These are phyloP conservation scores for Penicillium coprophilum DNA, from an alignment of 495 filamentous ascomycete species.

Conservation along the genomic window DNA sequence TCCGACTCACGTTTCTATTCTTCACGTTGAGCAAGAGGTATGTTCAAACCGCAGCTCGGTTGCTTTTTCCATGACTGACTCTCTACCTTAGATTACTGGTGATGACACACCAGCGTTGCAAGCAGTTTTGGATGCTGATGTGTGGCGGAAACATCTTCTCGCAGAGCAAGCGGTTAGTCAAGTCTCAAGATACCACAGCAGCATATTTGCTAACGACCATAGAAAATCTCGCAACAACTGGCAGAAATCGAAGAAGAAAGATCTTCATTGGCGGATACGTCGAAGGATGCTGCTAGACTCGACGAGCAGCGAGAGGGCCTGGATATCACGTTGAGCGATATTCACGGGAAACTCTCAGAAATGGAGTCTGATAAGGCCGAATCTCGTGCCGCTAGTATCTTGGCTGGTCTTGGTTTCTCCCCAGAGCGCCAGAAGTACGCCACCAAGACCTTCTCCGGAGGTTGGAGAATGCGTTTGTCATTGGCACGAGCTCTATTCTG, in stretches of 20 bases:
- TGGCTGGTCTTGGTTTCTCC: slow-evolving; percentile 97
- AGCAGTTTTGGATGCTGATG: slow-evolving; percentile 95
- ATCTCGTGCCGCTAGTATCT: slow-evolving; percentile 88
- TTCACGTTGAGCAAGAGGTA: slow-evolving; percentile 98
- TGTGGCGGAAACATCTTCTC: slow-evolving; percentile 96
- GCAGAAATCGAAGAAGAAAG: slow-evolving; percentile 77
- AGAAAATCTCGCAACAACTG: slow-evolving; percentile 84
- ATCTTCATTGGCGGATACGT: slow-evolving; percentile 78
- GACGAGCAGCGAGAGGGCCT: slow-evolving; percentile 86
- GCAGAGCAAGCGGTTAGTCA: slow-evolving; percentile 76
- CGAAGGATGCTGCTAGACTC: slow-evolving; percentile 76
- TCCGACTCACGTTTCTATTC: slow-evolving; percentile 95
- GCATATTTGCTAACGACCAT: slow-evolving; percentile 18
- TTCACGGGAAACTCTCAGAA: slow-evolving; percentile 88
- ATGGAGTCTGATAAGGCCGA: slow-evolving; percentile 99
- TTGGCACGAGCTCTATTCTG: slow-evolving; percentile 95
- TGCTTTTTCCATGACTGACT: slow-evolving; percentile 13
- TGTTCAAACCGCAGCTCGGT: slow-evolving; percentile 14
- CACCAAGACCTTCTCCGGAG: slow-evolving; percentile 97
- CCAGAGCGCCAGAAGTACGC: slow-evolving; percentile 87
- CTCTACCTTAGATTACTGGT: slow-evolving; percentile 68
- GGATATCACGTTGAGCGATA: slow-evolving; percentile 84
- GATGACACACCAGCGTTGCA: slow-evolving; percentile 95
- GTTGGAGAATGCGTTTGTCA: slow-evolving; percentile 98
- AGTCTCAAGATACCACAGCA: neutral